Evolutionary conservation across 2,329 filamentous ascomycete species (phyloP).

Genomic region (Colletotrichum acutatum): DNA sequence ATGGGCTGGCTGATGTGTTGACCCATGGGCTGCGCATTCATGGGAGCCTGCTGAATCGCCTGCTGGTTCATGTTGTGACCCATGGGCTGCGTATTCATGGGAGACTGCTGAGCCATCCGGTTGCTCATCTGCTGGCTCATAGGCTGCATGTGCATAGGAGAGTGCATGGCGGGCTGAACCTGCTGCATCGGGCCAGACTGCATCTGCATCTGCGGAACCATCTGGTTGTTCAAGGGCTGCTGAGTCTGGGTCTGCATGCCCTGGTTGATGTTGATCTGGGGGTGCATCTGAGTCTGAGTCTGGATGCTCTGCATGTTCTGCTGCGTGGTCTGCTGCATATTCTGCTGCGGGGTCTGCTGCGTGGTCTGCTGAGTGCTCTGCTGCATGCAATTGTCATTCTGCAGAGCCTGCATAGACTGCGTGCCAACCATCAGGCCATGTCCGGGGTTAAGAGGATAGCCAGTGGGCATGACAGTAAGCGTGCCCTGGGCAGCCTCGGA

Average conservation of each 20-base stretch:
- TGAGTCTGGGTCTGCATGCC: background rate
- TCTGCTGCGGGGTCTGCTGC: background rate
- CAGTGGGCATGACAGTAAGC: background rate
- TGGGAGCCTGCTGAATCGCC: background rate
- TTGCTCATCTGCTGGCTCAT: background rate
- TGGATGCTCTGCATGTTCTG: background rate
- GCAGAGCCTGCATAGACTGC: background rate
- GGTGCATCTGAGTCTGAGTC: background rate
- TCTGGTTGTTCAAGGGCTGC: background rate
- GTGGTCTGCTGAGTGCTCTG: background rate
- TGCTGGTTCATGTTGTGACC: background rate
- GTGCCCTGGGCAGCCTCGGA: constrained; percentile 10
- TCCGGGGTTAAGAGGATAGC: background rate
- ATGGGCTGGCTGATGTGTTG: background rate
- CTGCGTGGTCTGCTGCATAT: background rate
- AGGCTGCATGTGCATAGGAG: background rate
- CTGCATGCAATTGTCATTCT: background rate
- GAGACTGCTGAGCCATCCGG: background rate
- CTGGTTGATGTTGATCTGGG: background rate
- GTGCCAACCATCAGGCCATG: background rate
- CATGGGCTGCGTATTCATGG: too few relatives aligned
- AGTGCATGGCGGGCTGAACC: background rate
- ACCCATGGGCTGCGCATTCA: background rate
- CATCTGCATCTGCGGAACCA: background rate
- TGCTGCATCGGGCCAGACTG: background rate